phyloP scores from a whole-genome alignment of 805 yeast species.

The Candida loeiensis region DNA sequence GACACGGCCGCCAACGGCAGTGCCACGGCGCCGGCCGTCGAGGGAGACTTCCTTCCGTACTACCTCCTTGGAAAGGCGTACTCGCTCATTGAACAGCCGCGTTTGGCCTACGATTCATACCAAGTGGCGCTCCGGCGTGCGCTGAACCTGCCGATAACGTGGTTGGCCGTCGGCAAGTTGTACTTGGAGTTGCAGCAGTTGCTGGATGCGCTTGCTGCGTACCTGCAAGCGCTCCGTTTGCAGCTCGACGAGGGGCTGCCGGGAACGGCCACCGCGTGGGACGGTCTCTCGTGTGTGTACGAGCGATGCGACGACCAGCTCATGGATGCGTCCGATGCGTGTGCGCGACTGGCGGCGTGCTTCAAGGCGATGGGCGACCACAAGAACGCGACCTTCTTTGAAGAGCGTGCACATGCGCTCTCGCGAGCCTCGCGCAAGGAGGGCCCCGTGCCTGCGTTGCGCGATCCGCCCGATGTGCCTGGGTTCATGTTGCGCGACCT shows the following conservation, averaged over 20 bases:
- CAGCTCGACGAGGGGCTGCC: constrained; percentile 46
- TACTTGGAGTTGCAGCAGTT: constrained; percentile 57
- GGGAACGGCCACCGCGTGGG: constrained; percentile 60
- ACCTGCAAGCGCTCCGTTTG: constrained; percentile 58
- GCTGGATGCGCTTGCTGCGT: constrained; percentile 64
- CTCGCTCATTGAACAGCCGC: constrained; percentile 42
- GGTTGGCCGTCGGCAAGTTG: constrained; percentile 64
- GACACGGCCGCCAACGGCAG: constrained; percentile 14
- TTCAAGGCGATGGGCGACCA: constrained; percentile 46
- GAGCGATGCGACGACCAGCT: constrained; percentile 61
- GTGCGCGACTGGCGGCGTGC: constrained; percentile 48
- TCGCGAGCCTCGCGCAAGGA: constrained; percentile 41
- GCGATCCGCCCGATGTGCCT: constrained; percentile 50
- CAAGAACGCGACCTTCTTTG: constrained; percentile 39
- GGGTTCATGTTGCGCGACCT: constrained; percentile 37
- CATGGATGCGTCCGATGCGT: constrained; percentile 59
- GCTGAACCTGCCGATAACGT: constrained; percentile 53
- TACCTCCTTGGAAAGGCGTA: constrained; percentile 52
- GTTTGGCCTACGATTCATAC: constrained; percentile 52
- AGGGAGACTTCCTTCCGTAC: constrained; percentile 58
- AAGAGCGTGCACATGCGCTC: constrained; percentile 42
- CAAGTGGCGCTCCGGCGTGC: constrained; percentile 54
- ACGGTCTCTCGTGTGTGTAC: constrained; percentile 58
- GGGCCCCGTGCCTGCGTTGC: constrained; percentile 42
- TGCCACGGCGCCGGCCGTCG: constrained; percentile 4